Conservation (phyloP, 75 land plant genomes). For the Pseudotsuga menziesii region DNA sequence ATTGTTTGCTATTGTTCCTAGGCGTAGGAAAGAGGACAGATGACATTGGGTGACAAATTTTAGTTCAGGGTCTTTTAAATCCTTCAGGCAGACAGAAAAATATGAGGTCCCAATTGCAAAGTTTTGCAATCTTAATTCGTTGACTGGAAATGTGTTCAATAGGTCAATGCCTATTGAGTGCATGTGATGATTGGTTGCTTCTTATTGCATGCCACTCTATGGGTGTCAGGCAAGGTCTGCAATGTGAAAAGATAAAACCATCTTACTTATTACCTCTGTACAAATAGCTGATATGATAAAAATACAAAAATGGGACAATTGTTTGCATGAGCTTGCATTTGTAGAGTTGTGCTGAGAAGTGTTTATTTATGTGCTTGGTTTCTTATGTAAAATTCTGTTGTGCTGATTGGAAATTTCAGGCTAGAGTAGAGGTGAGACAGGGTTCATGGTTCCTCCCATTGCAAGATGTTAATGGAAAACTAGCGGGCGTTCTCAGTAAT, state of each 20-base stretch:
- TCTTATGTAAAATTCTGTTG: neutral
- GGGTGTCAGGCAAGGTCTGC: no score
- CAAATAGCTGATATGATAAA: neutral
- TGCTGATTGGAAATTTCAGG: conserved; percentile 33
- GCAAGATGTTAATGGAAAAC: conserved; percentile 53
- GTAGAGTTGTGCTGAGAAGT: neutral
- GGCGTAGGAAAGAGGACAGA: no score
- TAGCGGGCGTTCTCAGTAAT: conserved; percentile 82
- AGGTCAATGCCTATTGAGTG: no score
- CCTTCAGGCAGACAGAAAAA: no score
- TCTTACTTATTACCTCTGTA: neutral
- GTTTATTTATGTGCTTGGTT: neutral
- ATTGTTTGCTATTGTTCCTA: no score
- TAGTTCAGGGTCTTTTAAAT: no score
- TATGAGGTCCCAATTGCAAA: no score
- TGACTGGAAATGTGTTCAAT: no score
- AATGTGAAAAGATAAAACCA: no score
- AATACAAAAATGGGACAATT: neutral
- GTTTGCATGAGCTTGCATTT: neutral
- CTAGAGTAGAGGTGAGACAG: conserved; percentile 53
- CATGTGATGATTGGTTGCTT: neutral
- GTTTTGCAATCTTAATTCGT: no score
- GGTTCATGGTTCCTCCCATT: conserved; percentile 93
- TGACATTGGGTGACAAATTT: no score
- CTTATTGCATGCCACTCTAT: neutral